Evolutionary conservation across 805 yeast species (phyloP).

Genomic region (Yamadazyma sp.): DNA sequence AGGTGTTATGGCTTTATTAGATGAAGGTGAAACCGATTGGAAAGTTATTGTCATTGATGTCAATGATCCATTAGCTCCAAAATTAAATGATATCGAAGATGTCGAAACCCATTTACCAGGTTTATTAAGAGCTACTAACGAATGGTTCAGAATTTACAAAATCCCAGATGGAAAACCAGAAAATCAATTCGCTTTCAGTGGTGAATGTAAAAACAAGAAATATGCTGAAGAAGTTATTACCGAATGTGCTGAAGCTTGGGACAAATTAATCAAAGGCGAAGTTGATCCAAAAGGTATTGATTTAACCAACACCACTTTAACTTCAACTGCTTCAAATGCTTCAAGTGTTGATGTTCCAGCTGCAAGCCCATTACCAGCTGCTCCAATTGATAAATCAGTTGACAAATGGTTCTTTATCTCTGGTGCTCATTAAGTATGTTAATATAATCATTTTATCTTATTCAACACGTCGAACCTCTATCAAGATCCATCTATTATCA

Average conservation of each 20-base stretch:
- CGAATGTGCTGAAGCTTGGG: conserved; percentile 73
- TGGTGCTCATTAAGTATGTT: conserved; percentile 51
- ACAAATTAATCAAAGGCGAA: conserved; percentile 46
- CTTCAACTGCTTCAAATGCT: conserved; percentile 51
- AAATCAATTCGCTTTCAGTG: conserved; percentile 73
- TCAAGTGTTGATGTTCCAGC: conserved; percentile 56
- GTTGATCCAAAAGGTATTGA: conserved; percentile 53
- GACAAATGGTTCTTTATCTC: conserved; percentile 99
- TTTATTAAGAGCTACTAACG: conserved; percentile 62
- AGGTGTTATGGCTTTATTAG: conserved; percentile 76
- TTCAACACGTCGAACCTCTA: no score
- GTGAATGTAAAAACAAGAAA: conserved; percentile 55
- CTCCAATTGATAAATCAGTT: conserved; percentile 92
- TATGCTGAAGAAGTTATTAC: conserved; percentile 58
- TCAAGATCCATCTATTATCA: no score
- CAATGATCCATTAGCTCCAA: conserved; percentile 60
- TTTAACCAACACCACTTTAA: conserved; percentile 73
- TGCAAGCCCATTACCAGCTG: conserved; percentile 72
- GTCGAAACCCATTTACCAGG: conserved; percentile 68
- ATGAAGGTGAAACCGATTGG: conserved; percentile 98
- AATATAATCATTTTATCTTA: background rate
- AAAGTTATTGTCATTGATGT: conserved; percentile 71
- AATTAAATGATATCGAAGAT: conserved; percentile 62
- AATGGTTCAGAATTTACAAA: conserved; percentile 83
- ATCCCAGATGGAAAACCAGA: conserved; percentile 77